A percentile compares a stretch with the other conserved stretches of the same genome.
Conservation (phyloP, 2,329 filamentous ascomycete genomes). For the Alternaria triticina region DNA sequence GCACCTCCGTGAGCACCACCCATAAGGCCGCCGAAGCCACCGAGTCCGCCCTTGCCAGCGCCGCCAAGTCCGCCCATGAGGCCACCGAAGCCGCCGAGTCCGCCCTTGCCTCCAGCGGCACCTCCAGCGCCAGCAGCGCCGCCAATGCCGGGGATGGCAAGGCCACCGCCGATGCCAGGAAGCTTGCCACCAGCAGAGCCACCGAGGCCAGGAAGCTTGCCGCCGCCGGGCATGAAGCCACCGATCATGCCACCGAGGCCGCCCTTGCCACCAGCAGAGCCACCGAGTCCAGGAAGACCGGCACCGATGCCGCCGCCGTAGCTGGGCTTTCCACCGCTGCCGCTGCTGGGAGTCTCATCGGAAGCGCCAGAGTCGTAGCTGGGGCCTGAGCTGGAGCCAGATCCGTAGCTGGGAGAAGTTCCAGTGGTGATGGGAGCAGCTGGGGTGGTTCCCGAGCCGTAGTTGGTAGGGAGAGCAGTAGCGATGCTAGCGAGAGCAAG, state of each 20-base stretch:
- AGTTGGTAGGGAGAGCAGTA: conserved; percentile 8
- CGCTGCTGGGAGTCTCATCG: background rate
- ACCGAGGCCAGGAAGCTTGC: background rate
- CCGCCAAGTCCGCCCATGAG: background rate
- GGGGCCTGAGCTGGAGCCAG: background rate
- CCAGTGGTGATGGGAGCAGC: conserved; percentile 3
- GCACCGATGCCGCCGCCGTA: background rate
- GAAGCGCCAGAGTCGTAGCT: conserved; percentile 1
- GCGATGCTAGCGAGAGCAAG: conserved; percentile 9
- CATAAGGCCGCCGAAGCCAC: background rate
- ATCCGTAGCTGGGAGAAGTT: background rate
- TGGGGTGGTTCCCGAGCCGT: background rate
- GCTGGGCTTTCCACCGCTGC: background rate
- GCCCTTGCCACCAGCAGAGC: background rate
- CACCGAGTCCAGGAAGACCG: background rate
- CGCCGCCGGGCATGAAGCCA: background rate
- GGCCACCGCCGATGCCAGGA: background rate
- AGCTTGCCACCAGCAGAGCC: background rate
- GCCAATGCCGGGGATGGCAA: background rate
- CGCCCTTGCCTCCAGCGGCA: background rate
- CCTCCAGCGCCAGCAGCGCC: background rate
- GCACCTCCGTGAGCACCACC: background rate
- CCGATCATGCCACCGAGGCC: background rate
- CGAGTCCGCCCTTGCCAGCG: background rate
- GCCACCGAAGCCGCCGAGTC: background rate